Evolutionary conservation across 2,329 filamentous ascomycete species (phyloP).

Genomic region (Chrysoporthe deuterocubensis): DNA sequence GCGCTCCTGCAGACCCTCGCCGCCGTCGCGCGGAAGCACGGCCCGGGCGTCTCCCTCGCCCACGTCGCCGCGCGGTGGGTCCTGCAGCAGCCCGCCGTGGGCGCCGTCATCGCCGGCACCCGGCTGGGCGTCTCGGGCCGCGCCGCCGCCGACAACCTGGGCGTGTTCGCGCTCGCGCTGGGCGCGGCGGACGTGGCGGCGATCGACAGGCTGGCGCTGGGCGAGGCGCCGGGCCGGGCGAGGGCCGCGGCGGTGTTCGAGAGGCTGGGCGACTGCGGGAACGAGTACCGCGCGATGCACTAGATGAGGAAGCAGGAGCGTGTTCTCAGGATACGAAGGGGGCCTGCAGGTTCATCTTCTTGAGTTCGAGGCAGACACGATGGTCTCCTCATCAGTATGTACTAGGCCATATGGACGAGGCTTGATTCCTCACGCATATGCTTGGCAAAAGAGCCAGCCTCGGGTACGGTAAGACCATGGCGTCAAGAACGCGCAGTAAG

Average conservation of each 20-base stretch:
- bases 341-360: neutral
- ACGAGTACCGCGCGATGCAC: constrained; percentile 39
- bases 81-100: constrained; percentile 39
- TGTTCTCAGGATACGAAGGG: neutral
- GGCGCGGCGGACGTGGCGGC: constrained; percentile 33
- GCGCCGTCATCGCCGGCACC: constrained; percentile 41
- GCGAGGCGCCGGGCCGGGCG: constrained; percentile 17
- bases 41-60: constrained; percentile 33
- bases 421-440: neutral
- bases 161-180: constrained; percentile 34
- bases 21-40: constrained; percentile 33
- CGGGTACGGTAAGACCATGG: neutral
- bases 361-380: neutral
- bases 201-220: constrained; percentile 35
- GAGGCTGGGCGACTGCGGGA: constrained; percentile 39
- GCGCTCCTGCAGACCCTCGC: constrained; percentile 34
- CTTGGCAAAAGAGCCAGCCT: neutral
- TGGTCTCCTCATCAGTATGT: neutral
- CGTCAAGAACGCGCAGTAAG: neutral
- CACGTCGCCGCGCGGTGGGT: constrained; percentile 42
- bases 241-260: constrained; percentile 32
- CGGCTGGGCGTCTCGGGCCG: constrained; percentile 37
- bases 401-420: neutral
- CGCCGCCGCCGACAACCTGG: constrained; percentile 35
- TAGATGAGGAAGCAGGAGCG: constrained; percentile 6